Evolutionary conservation across 768 basidiomycete genomes (phyloP), one percentile per base, ranked within the genome.

Genomic region (Trametes maxima): DNA sequence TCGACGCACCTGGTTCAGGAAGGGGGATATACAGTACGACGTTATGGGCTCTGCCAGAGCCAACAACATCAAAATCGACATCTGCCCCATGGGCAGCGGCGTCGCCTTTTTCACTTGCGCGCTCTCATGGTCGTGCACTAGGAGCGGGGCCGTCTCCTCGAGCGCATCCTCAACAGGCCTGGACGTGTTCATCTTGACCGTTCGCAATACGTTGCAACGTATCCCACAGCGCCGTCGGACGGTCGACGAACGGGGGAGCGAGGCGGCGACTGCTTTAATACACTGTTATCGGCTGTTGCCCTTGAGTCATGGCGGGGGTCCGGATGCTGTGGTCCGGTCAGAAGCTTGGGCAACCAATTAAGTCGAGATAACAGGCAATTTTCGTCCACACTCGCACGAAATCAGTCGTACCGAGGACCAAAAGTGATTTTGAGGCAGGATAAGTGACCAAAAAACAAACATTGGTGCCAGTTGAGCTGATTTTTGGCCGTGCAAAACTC

Each of bases 21-120:
- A 83, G 0, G 82, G 82, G 44, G 75, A 78, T 43, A 84, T 84
- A 43, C 74, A 79, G 44, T 74, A 72, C 2, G 76, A 73, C 6
- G 78, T 76, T 36, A 82, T 76, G 17, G 83, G 81, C 68, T 84
- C 82, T n/a, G 77, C 74, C 19, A 82, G 63, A 64, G 73, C 74
- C 4, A 79, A 67, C 24, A 81, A 68, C 56, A 84, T 61, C 45
- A 84, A 59, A 19, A 82, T 68, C 0, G 65, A 64, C n/a, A 84
- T 73, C 74, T 83, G 82, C 35, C 75, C 58, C 61, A 66, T 77
- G 4, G 82, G 82, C 3, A 83, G 70, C 2, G 79, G 82, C 0
- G 77, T 82, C 48, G 54, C 44, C 53, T 51, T 56, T 51, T 43
- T 51, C n/a, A 17, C n/a, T 24, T 51, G 13, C 25, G 7, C n/a